Evolutionary conservation across 2,329 filamentous ascomycete species (phyloP), one percentile per base, ranked within the genome.

Genomic region (Cladophialophora psammophila): DNA sequence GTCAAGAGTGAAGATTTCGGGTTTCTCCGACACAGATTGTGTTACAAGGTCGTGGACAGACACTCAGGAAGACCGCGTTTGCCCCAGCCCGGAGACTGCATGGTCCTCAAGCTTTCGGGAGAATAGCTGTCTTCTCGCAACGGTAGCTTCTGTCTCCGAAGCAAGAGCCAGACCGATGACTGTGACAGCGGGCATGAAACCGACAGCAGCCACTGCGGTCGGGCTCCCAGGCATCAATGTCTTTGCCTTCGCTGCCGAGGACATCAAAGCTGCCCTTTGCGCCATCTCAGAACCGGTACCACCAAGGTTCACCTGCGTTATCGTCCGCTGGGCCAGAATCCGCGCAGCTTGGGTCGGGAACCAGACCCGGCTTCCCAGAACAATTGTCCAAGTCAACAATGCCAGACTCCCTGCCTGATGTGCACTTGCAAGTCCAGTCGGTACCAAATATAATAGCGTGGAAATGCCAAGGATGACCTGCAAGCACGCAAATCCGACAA

Each of bases 401-500:
- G 92, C 92, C 72, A 99, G 81, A 67, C 90, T 92, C 45, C 95
- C 94, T 1, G 95, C 95, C 80, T 99, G 95, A 79, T 99, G 95
- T 7, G 92, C 89, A 2, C 94, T 93, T 0, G 94, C 95, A 9
- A 99, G 83, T 69, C 91, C 90, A 2, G 90, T 91, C 4, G 96
- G 95, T 0, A 99, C 94, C 78, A 99, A 90, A 81, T 97, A 98
- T 74, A 97, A 90, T 67, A 99, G 84, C 0, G 95, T 99, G 70
- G 86, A 88, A 78, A 99, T 97, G 31, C 95, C 95, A 5, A 99
- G 86, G 0, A 88, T 84, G 32, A 93, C 94, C 80, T 99, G 95
- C 72, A 96, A 69, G 65, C 86, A 87, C 1, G 91, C 93, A 18
- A 97, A 87, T 75, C 95, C 93, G 20, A 97, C 87, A 12, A 97